Percentiles rank a stretch among this genome's conserved stretches.
These are phyloP conservation scores for Plasmopara viticola DNA, from an alignment of 352 stramenopile genomes.

Conservation along the genomic window DNA sequence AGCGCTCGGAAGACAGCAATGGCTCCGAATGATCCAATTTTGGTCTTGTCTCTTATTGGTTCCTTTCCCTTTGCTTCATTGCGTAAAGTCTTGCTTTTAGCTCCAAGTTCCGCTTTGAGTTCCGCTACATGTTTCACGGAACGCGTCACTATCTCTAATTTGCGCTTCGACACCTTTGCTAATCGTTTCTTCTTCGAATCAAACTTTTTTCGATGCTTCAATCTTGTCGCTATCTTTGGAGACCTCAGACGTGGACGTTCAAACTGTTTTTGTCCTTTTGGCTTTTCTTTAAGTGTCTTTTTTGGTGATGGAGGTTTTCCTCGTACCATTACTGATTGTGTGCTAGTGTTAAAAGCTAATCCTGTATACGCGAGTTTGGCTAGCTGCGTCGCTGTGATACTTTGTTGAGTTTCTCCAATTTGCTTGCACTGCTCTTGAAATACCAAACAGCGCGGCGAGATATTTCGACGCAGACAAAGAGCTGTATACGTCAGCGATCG, in stretches of 20 bases:
- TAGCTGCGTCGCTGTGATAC: conserved; percentile 24
- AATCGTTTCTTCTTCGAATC: conserved; percentile 1
- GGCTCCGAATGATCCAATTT: conserved; percentile 20
- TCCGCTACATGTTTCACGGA: conserved; percentile 7
- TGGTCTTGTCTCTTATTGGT: conserved; percentile 12
- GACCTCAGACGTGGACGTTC: conserved; percentile 2
- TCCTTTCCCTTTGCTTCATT: conserved; percentile 6
- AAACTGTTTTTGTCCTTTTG: conserved; percentile 7
- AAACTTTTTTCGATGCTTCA: conserved; percentile 7
- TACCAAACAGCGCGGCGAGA: conserved; percentile 33
- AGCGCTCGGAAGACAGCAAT: conserved; percentile 51
- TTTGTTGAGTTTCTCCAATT: conserved; percentile 3
- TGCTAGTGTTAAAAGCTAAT: conserved; percentile 38
- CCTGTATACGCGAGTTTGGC: conserved; percentile 28
- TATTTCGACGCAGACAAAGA: conserved; percentile 44
- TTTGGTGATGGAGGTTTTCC: conserved; percentile 1
- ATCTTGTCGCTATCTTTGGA: conserved; percentile 9
- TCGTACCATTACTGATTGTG: conserved; percentile 30
- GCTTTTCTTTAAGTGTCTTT: conserved; percentile 3
- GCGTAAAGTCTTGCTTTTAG: background rate
- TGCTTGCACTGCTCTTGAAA: conserved; percentile 19
- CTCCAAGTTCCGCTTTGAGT: conserved; percentile 8
- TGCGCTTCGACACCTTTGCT: conserved; percentile 2
- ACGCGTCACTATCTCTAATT: background rate
- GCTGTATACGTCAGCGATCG: conserved; percentile 36